phyloP scores from a whole-genome alignment of 345 rosid species.

The Linum trigynum region DNA sequence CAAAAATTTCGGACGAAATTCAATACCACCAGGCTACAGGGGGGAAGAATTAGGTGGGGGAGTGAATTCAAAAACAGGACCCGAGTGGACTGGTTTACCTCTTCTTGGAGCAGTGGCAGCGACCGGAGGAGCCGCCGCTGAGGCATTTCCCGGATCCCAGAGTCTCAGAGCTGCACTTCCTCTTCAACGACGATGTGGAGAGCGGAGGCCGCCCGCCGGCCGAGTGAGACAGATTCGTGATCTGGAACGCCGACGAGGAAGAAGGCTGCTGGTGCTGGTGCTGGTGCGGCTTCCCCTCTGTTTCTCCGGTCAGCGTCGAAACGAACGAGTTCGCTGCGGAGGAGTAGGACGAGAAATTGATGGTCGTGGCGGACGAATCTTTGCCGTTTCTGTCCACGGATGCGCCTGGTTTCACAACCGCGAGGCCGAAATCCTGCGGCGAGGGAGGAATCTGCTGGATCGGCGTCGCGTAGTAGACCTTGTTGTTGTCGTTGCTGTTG shows the following conservation, averaged over 20 bases:
- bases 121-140: slow-evolving; percentile 9
- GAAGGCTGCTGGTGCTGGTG: slow-evolving; percentile 15
- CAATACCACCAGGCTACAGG: neutral
- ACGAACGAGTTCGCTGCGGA: slow-evolving; percentile 42
- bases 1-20: neutral
- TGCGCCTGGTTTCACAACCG: neutral
- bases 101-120: slow-evolving; percentile 12
- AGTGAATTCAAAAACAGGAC: too few species aligned
- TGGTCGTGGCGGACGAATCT: slow-evolving; percentile 42
- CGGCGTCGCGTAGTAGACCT: slow-evolving; percentile 53
- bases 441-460: slow-evolving; percentile 59
- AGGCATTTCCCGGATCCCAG: slow-evolving; percentile 9
- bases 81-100: neutral
- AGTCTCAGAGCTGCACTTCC: slow-evolving; percentile 70
- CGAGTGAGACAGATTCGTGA: slow-evolving; percentile 26
- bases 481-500: slow-evolving; percentile 11
- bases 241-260: slow-evolving; percentile 49
- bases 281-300: slow-evolving; percentile 18
- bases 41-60: neutral
- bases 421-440: slow-evolving; percentile 5
- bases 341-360: slow-evolving; percentile 50
- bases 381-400: slow-evolving; percentile 26
- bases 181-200: slow-evolving; percentile 43
- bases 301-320: slow-evolving; percentile 47
- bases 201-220: slow-evolving; percentile 5